These are phyloP conservation scores for Lagerstroemia speciosa DNA, from an alignment of 345 rosid genomes.

Conservation along the genomic window DNA sequence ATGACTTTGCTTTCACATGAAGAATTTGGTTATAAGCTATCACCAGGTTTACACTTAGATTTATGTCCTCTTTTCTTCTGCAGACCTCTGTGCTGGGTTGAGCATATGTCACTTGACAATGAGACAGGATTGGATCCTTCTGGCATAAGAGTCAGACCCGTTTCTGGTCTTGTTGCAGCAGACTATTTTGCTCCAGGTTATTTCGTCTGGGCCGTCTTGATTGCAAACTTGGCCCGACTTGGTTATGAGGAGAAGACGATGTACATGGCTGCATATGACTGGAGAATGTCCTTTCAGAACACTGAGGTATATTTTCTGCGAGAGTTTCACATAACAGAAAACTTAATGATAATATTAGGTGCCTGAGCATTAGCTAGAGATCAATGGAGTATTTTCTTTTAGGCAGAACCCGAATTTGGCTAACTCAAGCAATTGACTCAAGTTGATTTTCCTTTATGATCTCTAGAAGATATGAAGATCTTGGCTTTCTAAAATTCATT, in stretches of 20 bases:
- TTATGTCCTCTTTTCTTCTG: conserved; percentile 8
- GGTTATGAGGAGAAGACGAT: conserved; percentile 72
- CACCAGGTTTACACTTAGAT: neutral
- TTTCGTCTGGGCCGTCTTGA: conserved; percentile 74
- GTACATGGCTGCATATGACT: conserved; percentile 79
- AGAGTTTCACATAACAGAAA: neutral
- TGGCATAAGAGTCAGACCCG: conserved; percentile 60
- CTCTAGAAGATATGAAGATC: neutral
- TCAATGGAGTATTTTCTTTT: neutral
- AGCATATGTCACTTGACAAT: conserved; percentile 68
- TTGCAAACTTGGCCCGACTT: conserved; percentile 61
- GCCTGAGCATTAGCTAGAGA: neutral
- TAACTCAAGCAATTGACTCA: neutral
- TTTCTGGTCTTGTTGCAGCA: conserved; percentile 72
- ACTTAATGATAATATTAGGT: neutral
- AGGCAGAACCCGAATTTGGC: neutral
- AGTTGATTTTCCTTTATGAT: neutral
- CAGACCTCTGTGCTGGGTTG: conserved; percentile 69
- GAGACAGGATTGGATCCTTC: conserved; percentile 59
- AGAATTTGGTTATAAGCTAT: neutral
- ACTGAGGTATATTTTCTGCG: conserved; percentile 40
- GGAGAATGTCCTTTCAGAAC: conserved; percentile 66
- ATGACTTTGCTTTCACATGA: neutral
- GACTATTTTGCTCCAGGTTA: conserved; percentile 73
- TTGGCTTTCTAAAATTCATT: neutral